Conservation (phyloP, 2,329 filamentous ascomycete genomes). For the Sporothrix brasiliensis region DNA sequence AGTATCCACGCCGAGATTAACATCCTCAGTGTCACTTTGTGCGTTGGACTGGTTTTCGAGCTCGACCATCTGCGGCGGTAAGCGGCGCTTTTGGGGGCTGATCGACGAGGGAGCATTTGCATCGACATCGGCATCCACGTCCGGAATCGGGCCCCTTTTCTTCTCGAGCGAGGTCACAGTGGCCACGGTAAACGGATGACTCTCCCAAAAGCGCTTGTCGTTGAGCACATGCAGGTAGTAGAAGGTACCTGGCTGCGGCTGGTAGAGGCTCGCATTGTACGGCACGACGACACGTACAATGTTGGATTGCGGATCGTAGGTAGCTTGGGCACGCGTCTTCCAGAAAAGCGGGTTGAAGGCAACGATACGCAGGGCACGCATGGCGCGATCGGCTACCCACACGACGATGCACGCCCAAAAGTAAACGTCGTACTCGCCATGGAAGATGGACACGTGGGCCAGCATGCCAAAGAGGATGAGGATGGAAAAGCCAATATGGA, state of each 20-base stretch:
- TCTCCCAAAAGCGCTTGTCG: slow-evolving; percentile 50
- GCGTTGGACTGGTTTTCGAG: slow-evolving; percentile 10
- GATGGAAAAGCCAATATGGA: slow-evolving; percentile 49
- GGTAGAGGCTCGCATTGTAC: slow-evolving; percentile 38
- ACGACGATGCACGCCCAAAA: slow-evolving; percentile 30
- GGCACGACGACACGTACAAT: slow-evolving; percentile 50
- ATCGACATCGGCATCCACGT: neutral
- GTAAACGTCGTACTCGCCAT: slow-evolving; percentile 48
- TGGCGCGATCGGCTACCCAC: slow-evolving; percentile 34
- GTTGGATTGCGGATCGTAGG: slow-evolving; percentile 46
- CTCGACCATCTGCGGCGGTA: slow-evolving; percentile 11
- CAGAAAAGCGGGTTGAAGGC: slow-evolving; percentile 43
- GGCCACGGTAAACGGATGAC: slow-evolving; percentile 55
- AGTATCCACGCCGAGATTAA: neutral
- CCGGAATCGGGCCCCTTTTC: neutral
- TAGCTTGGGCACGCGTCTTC: slow-evolving; percentile 40
- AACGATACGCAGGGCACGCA: slow-evolving; percentile 49
- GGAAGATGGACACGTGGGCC: slow-evolving; percentile 48
- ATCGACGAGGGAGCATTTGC: neutral
- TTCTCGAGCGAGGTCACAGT: slow-evolving; percentile 27
- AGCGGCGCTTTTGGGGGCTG: neutral
- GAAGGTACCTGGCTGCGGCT: slow-evolving; percentile 47
- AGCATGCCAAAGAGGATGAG: slow-evolving; percentile 46
- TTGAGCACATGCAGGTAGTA: slow-evolving; percentile 52
- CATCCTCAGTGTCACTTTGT: neutral